Conservation (phyloP, 2,329 filamentous ascomycete genomes). For the Fusarium poae region DNA sequence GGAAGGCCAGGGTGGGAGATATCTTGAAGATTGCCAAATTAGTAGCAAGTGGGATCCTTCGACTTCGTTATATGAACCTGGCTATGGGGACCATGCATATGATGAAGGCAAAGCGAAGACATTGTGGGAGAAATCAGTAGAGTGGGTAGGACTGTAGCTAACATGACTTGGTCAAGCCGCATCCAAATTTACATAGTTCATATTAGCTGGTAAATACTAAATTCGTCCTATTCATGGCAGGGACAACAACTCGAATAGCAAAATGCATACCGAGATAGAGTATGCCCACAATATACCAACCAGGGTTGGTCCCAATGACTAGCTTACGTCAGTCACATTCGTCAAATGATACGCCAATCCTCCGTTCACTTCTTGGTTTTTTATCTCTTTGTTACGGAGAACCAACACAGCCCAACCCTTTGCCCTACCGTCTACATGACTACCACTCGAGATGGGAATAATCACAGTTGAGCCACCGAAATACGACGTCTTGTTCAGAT, state of each 20-base stretch:
- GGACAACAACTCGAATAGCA: too few species aligned
- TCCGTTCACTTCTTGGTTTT: background rate
- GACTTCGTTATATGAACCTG: background rate
- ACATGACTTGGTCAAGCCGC: rapidly evolving
- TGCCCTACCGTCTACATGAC: rapidly evolving
- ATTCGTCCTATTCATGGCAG: too few species aligned
- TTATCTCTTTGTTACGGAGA: background rate
- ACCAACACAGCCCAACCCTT: background rate
- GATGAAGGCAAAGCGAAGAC: background rate
- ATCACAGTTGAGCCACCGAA: conserved; percentile 5
- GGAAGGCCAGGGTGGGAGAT: conserved; percentile 10
- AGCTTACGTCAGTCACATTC: background rate
- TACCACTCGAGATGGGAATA: background rate
- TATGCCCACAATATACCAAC: too few species aligned
- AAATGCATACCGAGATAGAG: too few species aligned
- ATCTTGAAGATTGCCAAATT: conserved; percentile 19
- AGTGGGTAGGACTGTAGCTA: background rate
- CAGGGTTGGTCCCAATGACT: background rate
- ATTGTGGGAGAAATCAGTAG: background rate
- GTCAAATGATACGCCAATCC: background rate
- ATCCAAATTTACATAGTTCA: background rate
- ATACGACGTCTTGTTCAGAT: conserved; percentile 23
- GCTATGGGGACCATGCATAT: conserved; percentile 1
- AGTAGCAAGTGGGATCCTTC: conserved; percentile 4
- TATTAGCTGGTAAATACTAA: too few species aligned